Evolutionary conservation across 73 alveolate species (phyloP), one percentile per base, ranked within the genome.

Genomic region (Blepharisma stoltei): DNA sequence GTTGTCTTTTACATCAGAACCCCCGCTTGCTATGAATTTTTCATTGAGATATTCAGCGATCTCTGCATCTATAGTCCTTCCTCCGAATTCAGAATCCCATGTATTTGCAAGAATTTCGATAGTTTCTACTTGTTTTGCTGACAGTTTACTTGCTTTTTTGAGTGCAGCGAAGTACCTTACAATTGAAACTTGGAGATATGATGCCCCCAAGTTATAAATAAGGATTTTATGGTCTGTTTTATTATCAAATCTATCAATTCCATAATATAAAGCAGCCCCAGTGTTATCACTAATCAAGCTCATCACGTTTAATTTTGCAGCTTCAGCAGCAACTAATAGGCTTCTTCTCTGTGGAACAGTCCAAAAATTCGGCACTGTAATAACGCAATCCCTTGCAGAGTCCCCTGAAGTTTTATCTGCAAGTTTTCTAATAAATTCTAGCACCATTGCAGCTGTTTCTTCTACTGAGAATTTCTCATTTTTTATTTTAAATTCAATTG

Each of bases 151-250:
- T n/a, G 65, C 45, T 14, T 9, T 44, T 7, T 69, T 38, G 25
- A 18, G 54, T 9, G 43, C 27, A 14, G 37, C 71, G 18, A n/a
- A 7, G 80, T 82, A 90, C 54, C 81, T 86, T 18, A 92, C 95
- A 38, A 96, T 83, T 6, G 98, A 54, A 9, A 89, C 96, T 84
- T 96, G 94, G 1, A 92, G 73, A 81, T 90, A 89, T 21, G 92
- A 77, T 4, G 98, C 94, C 14, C 99, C 99, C 92, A 96, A 86
- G 71, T 96, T 96, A 78, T 94, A 93, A 85, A 96, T 92, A 6
- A 96, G 55, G 8, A 85, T 90, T 41, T 75, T 80, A 2, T 75
- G 82, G 21, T 81, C 80, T 25, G 52, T 86, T 21, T 82, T 68
- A 14, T 68, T 81, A 45, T 84, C 93, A 44, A 79, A 54, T 46